These are phyloP conservation scores for Skeletonema menzelii DNA, from an alignment of 108 stramenopile genomes.

Conservation along the genomic window DNA sequence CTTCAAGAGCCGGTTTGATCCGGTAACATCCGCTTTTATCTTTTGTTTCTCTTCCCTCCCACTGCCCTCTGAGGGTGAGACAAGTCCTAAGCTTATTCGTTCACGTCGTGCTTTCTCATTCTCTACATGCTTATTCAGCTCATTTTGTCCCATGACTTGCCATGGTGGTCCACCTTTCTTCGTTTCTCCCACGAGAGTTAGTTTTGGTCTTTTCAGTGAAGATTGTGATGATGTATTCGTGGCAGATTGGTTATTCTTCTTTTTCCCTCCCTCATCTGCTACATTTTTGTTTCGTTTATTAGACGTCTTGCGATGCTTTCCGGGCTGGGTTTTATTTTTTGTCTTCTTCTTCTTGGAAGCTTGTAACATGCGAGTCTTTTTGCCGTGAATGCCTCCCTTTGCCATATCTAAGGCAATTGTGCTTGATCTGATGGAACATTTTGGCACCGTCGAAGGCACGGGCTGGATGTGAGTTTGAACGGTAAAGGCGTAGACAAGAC, in stretches of 20 bases:
- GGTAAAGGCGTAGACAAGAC: conserved; percentile 9
- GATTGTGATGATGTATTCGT: conserved; percentile 8
- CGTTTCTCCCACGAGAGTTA: conserved; percentile 21
- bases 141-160: conserved; percentile 72
- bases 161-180: conserved; percentile 67
- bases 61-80: conserved; percentile 22
- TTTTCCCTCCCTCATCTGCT: conserved; percentile 4
- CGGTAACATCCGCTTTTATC: conserved; percentile 41
- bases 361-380: conserved; percentile 35
- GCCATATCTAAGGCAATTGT: conserved; percentile 26
- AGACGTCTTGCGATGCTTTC: conserved; percentile 40
- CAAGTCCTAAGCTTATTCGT: conserved; percentile 50
- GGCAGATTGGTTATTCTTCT: conserved; percentile 15
- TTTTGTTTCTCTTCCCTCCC: neutral
- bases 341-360: conserved; percentile 35
- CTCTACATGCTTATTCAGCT: conserved; percentile 63
- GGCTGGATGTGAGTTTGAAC: neutral
- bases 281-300: conserved; percentile 18
- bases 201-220: conserved; percentile 22
- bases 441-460: neutral
- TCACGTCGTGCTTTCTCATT: conserved; percentile 66
- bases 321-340: conserved; percentile 15
- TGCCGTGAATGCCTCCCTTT: conserved; percentile 41
- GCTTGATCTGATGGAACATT: neutral
- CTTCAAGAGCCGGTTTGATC: conserved; percentile 53